Conservation (phyloP, 148 eudicot species). For the Rhododendron henanense region DNA sequence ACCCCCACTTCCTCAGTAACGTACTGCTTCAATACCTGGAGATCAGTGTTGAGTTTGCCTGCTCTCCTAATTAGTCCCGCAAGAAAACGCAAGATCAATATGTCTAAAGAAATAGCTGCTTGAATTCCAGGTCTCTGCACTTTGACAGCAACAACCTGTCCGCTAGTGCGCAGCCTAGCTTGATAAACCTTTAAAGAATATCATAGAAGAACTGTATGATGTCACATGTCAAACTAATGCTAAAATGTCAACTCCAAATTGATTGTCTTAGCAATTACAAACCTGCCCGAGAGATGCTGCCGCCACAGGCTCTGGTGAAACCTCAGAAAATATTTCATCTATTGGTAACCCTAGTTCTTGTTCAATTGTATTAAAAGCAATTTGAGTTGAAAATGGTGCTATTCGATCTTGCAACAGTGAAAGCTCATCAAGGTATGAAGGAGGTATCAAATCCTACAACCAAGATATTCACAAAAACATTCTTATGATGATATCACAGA, state of each 20-base stretch:
- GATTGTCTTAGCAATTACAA: conserved; percentile 2
- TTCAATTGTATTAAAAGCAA: conserved; percentile 85
- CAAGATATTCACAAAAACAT: not conserved
- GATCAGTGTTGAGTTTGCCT: conserved; percentile 87
- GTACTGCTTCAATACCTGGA: conserved; percentile 54
- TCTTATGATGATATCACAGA: not conserved
- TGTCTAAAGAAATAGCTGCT: conserved; percentile 91
- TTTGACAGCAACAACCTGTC: conserved; percentile 84
- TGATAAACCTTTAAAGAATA: conserved; percentile 62
- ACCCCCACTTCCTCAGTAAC: not conserved
- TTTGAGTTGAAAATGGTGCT: conserved; percentile 70
- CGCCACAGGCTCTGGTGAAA: conserved; percentile 84
- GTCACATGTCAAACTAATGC: not conserved
- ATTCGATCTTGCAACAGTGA: conserved; percentile 88
- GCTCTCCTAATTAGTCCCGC: conserved; percentile 70
- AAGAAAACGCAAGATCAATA: conserved; percentile 72
- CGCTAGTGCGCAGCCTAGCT: conserved; percentile 64
- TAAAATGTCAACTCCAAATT: not conserved
- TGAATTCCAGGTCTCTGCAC: conserved; percentile 97
- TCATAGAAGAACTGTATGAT: not conserved
- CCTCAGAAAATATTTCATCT: conserved; percentile 74
- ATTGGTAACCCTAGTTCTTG: conserved; percentile 71
- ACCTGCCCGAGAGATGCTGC: conserved; percentile 99
- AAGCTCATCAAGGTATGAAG: conserved; percentile 77
- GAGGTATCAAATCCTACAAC: conserved; percentile 86